Evolutionary conservation across 179 eudicot genomes (phyloP), one percentile per base, ranked within the genome.

Genomic region (Spergularia azorica): DNA sequence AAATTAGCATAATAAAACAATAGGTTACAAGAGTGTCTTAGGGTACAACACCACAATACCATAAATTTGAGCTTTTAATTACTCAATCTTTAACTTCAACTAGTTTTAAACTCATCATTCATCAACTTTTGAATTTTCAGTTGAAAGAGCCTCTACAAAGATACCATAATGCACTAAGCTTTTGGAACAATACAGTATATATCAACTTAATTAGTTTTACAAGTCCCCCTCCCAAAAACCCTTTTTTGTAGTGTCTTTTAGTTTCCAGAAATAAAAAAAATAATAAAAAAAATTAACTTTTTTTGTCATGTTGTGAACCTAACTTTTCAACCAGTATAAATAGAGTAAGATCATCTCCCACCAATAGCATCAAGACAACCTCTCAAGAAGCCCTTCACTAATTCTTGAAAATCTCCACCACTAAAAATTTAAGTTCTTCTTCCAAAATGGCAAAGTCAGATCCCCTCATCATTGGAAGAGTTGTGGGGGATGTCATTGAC

Each of bases 401-500:
- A 16, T 5, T 0, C 43, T 70, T 70, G 60, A 69, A 52, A 50
- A 50, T n/a, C 63, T 59, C 21, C 59, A 18, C 59, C 41, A 17
- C 55, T 20, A 68, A 68, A 48, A 68, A 48, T 3, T 48, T 46
- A 9, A 46, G 0, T 1, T 48, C 39, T 13, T 18, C 43, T 16
- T 18, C 9, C 46, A 71, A 72, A 63, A 78, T 73, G 71, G 75
- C 77, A 72, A 82, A 63, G 17, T 81, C 79, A 66, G 94, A 94
- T 61, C 93, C 98, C n/a, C 87, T 94, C 5, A 67, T 86, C 39
- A 78, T 94, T 43, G 96, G 96, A 38, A 77, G 94, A 77, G 94
- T 94, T 54, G 84, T 94, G 4, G 98, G 98, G 48, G 98, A 94
- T 78, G 98, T 94, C 43, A 82, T 94, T 6, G 98, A 94, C 71